phyloP scores from a whole-genome alignment of 2,329 filamentous ascomycete genomes.

The Fusarium fujikuroi region DNA sequence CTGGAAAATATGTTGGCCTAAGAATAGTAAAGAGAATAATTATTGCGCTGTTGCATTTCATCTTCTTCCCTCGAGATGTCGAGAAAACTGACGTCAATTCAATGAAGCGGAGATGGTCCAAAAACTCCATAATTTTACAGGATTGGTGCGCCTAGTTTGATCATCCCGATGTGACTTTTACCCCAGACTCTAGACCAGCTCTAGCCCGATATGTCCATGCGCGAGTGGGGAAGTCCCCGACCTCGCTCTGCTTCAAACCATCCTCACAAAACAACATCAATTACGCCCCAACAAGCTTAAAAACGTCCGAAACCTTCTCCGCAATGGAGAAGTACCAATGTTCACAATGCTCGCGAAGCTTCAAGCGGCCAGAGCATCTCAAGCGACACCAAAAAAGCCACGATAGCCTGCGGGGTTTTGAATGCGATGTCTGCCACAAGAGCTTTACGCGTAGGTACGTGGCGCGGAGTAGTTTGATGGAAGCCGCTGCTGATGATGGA shows the following conservation, averaged over 20 bases:
- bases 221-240: background rate
- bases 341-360: conserved; percentile 20
- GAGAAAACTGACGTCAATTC: background rate
- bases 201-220: background rate
- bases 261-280: background rate
- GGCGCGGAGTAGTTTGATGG: accelerated
- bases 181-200: background rate
- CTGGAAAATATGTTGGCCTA: accelerated
- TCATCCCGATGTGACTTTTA: background rate
- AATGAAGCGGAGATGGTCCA: background rate
- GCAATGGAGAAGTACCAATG: conserved; percentile 27
- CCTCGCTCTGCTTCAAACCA: background rate
- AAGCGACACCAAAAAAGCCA: conserved; percentile 35
- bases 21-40: background rate
- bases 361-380: conserved; percentile 37
- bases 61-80: accelerated
- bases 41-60: accelerated
- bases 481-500: accelerated
- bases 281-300: background rate
- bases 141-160: background rate
- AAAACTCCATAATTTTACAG: too few species aligned
- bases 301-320: background rate
- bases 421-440: conserved; percentile 30
- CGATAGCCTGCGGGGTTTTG: conserved; percentile 14
- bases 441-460: conserved; percentile 34